Percentiles rank a stretch among this genome's conserved stretches.
Evolutionary conservation across 169 alveolate species (phyloP).

Genomic region (Babesia ovis): DNA sequence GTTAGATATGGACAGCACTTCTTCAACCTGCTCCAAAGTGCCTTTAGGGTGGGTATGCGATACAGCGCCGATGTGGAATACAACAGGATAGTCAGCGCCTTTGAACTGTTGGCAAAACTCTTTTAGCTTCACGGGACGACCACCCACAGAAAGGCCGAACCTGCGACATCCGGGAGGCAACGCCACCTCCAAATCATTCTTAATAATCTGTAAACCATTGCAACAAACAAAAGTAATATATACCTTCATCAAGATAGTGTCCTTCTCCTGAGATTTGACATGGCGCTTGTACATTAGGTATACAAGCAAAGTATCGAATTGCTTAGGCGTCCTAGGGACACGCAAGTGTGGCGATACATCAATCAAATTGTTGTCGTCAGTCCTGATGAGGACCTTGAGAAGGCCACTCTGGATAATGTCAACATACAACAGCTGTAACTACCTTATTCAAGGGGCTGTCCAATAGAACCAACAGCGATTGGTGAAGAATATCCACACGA

Average conservation of each 20-base stretch:
- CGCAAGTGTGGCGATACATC: constrained; percentile 86
- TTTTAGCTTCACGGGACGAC: constrained; percentile 71
- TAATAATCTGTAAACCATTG: constrained; percentile 65
- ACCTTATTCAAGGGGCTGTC: constrained; percentile 82
- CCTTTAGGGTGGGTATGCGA: constrained; percentile 82
- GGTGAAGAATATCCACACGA: constrained; percentile 88
- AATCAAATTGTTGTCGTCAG: constrained; percentile 81
- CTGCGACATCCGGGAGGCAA: constrained; percentile 82
- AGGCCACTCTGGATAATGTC: constrained; percentile 69
- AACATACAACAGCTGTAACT: neutral
- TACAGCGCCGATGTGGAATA: constrained; percentile 86
- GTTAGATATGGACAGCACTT: constrained; percentile 79
- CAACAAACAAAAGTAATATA: neutral
- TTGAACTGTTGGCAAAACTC: constrained; percentile 69
- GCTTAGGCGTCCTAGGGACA: constrained; percentile 83
- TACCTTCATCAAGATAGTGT: constrained; percentile 69
- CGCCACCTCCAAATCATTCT: constrained; percentile 77
- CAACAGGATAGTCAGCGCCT: constrained; percentile 67
- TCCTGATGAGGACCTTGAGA: constrained; percentile 79
- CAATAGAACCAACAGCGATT: constrained; percentile 81
- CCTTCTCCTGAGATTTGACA: constrained; percentile 78
- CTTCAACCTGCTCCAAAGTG: constrained; percentile 74
- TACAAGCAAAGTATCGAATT: constrained; percentile 80
- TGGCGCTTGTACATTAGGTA: constrained; percentile 79
- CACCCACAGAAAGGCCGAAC: constrained; percentile 82